Conservation (phyloP, 2,329 filamentous ascomycete genomes). For the Ophiocordyceps camponoti-rufipedis region DNA sequence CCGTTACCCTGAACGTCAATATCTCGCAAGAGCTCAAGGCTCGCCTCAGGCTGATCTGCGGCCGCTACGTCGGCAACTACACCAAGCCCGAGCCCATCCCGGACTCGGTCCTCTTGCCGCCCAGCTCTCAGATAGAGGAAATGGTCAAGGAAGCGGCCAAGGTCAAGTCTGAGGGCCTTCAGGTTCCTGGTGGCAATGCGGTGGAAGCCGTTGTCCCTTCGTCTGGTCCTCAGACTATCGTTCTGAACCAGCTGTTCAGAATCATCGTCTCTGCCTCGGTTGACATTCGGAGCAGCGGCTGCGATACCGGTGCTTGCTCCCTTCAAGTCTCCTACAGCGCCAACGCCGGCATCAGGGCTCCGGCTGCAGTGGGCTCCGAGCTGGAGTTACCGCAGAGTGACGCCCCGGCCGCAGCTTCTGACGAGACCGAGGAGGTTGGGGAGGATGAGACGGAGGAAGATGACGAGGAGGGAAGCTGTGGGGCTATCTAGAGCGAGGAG, state of each 20-base stretch:
- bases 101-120: not conserved
- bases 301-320: not conserved
- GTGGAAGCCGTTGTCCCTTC: not conserved
- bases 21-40: not conserved
- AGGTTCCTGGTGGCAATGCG: not conserved
- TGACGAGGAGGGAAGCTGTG: not conserved
- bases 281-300: not conserved
- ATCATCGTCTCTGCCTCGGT: not conserved
- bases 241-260: not conserved
- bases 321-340: not conserved
- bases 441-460: not conserved
- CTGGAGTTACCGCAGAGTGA: not conserved
- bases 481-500: not conserved
- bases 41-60: not conserved
- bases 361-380: not conserved
- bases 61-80: not conserved
- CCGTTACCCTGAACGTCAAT: not conserved
- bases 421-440: not conserved
- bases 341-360: not conserved
- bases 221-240: not conserved
- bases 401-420: not conserved
- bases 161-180: not conserved
- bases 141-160: not conserved
- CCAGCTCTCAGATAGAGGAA: not conserved
- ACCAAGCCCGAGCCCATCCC: not conserved